phyloP scores from a whole-genome alignment of 202 grass and related monocot genomes.

The Panicum hallii region DNA sequence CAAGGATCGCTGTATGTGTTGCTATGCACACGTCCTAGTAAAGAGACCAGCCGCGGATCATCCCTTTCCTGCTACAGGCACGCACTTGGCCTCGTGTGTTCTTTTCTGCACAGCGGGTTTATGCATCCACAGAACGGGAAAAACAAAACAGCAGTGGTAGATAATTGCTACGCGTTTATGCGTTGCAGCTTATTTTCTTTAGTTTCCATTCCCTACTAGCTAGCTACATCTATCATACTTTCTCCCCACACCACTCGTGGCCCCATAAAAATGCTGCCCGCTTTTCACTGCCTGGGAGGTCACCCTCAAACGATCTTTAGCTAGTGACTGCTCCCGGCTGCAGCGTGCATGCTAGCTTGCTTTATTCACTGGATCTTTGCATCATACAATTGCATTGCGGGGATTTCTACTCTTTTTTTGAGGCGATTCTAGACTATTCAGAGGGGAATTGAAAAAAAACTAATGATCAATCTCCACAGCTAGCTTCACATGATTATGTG shows the following conservation, averaged over 20 bases:
- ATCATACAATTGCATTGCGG: conserved; percentile 54
- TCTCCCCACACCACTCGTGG: conserved; percentile 43
- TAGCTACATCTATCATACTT: neutral
- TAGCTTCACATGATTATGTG: conserved; percentile 60
- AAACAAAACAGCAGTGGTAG: neutral
- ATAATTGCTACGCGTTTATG: neutral
- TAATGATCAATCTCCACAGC: conserved; percentile 56
- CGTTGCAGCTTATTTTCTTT: conserved; percentile 21
- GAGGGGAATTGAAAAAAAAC: conserved; percentile 33
- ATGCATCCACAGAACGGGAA: neutral
- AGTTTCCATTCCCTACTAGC: neutral
- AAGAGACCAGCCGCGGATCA: neutral
- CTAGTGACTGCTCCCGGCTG: conserved; percentile 62
- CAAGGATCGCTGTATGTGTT: conserved; percentile 17
- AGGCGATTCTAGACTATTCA: conserved; percentile 38
- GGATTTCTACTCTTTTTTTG: conserved; percentile 36
- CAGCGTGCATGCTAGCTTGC: conserved; percentile 47
- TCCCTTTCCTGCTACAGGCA: conserved; percentile 37
- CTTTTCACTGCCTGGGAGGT: conserved; percentile 68
- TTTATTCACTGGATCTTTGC: conserved; percentile 42
- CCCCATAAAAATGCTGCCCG: conserved; percentile 59
- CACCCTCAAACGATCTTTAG: conserved; percentile 59
- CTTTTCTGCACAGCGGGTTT: neutral
- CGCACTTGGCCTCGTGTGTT: neutral
- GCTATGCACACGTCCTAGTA: conserved; percentile 38